Base-by-base conservation (phyloP, 192 early-diverging fungal genomes). In the Dissophora ornata region DNA sequence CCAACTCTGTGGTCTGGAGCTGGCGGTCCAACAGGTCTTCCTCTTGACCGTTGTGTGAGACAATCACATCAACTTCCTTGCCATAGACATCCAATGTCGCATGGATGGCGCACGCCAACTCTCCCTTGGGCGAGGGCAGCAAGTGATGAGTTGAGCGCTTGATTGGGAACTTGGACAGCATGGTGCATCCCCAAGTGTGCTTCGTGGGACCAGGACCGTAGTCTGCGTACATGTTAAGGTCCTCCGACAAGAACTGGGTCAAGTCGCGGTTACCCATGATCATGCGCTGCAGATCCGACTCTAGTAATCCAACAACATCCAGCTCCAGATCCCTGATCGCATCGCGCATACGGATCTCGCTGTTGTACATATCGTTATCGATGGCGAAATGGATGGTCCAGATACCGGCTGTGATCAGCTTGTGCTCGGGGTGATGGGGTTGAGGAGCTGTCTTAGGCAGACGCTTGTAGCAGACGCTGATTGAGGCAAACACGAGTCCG, bases 351-450 rank as follows among this genome's bases (percentile, higher is more conserved):
- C 90, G 84, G 38, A 84, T 62, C 55, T 92, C 90, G 55, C 89
- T 90, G 65, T 87, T 86, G 89, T 89, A 94, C 91, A 92, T 92
- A 78, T 92, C 90, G 71, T 94, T 92, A 81, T 94, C 92, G 40
- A 94, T 81, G 30, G 88, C 91, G 79, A 94, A 94, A 81, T 94
- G 92, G 70, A 94, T 90, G 3, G 92, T 94, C 92, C 92, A 94
- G 63, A 94, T 94, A 54, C 83, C 91, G 32, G 88, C 87, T 16
- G 92, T 94, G 36, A 94, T 79, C 46, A 87, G 61, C 44, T 90
- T 88, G 61, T 90, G 82, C 32, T 88, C 86, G 12, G 86, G 83
- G 53, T 84, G 88, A 56, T 85, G 71, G 16, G 92, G 90, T 45
- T 49, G 53, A 12, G 92, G 92, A 3, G 74, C 47, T 10, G 80